Percentiles rank a stretch among this genome's conserved stretches.
phyloP scores from a whole-genome alignment of 768 basidiomycete genomes.

The Tephrocybe sp. region DNA sequence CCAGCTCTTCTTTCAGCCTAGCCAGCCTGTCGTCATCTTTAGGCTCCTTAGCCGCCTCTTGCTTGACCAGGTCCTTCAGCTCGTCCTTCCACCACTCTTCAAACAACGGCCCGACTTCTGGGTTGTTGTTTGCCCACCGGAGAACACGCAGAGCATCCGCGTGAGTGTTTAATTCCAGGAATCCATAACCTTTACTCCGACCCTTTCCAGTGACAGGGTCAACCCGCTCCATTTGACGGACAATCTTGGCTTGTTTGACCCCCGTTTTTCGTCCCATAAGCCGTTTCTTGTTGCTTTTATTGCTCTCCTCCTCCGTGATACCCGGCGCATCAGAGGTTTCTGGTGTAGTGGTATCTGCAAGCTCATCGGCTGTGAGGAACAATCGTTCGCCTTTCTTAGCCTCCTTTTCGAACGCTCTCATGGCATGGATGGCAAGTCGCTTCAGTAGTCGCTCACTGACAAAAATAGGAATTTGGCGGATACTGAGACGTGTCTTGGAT shows the following conservation, averaged over 20 bases:
- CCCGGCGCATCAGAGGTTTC: background rate
- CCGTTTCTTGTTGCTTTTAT: constrained; percentile 28
- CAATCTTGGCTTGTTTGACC: constrained; percentile 91
- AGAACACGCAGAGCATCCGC: constrained; percentile 89
- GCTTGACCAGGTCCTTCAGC: constrained; percentile 53
- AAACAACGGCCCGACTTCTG: constrained; percentile 61
- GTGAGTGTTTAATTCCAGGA: constrained; percentile 87
- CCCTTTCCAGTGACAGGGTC: constrained; percentile 87
- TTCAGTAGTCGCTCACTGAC: constrained; percentile 90
- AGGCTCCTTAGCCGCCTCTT: constrained; percentile 47
- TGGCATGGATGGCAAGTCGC: constrained; percentile 80
- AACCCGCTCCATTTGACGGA: constrained; percentile 85
- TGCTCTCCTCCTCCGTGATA: constrained; percentile 22
- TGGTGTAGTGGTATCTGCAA: constrained; percentile 39
- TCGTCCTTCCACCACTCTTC: constrained; percentile 88
- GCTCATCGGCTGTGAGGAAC: constrained; percentile 73
- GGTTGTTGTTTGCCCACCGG: constrained; percentile 93
- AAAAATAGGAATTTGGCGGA: constrained; percentile 90
- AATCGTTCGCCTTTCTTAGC: constrained; percentile 61
- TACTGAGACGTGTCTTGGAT: constrained; percentile 89
- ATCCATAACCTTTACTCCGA: constrained; percentile 92
- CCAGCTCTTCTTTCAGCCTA: constrained; percentile 58
- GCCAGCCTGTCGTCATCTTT: constrained; percentile 51
- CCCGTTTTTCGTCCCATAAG: constrained; percentile 32
- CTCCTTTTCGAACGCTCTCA: constrained; percentile 78